phyloP scores from a whole-genome alignment of 257 asterid genomes.

The Sherardia arvensis region DNA sequence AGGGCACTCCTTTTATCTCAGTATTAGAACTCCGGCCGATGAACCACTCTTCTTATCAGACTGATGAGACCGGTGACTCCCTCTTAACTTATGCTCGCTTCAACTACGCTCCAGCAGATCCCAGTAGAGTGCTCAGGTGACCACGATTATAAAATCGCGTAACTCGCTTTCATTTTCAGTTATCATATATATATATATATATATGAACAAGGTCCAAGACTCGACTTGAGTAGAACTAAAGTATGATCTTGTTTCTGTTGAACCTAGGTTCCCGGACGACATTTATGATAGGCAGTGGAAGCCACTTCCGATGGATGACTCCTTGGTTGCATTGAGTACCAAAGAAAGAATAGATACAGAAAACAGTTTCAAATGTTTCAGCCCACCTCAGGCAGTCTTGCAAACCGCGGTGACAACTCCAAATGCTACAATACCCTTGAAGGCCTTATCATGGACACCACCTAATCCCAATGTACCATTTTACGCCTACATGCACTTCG shows the following conservation, averaged over 20 bases:
- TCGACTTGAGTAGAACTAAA: too few species aligned
- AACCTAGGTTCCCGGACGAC: conserved; percentile 12
- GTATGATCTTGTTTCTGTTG: too few species aligned
- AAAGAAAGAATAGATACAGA: not conserved
- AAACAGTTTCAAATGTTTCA: not conserved
- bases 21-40: conserved; percentile 25
- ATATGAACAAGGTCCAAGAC: too few species aligned
- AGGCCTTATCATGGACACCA: not conserved
- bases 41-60: not conserved
- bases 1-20: conserved; percentile 30
- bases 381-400: conserved; percentile 13
- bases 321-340: not conserved
- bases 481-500: conserved; percentile 23
- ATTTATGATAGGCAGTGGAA: conserved; percentile 25
- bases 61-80: conserved; percentile 5
- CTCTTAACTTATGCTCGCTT: not conserved
- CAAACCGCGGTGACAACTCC: conserved; percentile 15
- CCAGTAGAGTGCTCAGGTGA: not conserved
- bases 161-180: too few species aligned
- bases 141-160: too few species aligned
- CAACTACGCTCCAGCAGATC: conserved; percentile 2
- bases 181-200: too few species aligned
- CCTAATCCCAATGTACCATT: not conserved
- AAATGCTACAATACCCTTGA: not conserved
- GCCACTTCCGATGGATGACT: not conserved